Evolutionary conservation across 768 basidiomycete genomes (phyloP), one percentile per base, ranked within the genome.

Genomic region (Pisolithus microcarpus): DNA sequence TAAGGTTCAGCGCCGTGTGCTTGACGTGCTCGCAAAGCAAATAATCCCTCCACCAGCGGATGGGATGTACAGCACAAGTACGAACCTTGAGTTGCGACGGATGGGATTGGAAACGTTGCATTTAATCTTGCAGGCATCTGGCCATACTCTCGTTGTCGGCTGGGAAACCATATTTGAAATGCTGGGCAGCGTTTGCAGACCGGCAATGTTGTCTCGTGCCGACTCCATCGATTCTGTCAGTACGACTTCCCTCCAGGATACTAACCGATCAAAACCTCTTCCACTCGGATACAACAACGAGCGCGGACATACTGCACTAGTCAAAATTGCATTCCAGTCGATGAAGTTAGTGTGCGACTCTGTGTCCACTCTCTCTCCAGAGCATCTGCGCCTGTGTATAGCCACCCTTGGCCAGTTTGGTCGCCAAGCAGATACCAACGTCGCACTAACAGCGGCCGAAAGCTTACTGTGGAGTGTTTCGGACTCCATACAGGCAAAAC

Each of bases 91-190:
- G 59, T 72, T 98, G 37, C 79, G 93, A 23, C 74, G 84, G 21
- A 87, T 93, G 81, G 95, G 92, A 0, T 72, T 94, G 48, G 91
- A 95, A 59, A 90, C 89, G 0, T 68, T 99, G 9, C 89, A 93
- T 56, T 81, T 88, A 57, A 93, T 99, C 48, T 72, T 99, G 9
- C 90, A 97, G 63, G 82, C 84, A 1, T 89, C 91, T 0, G 95
- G 91, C 0, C 92, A 97, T 65, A 92, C 91, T 0, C 75, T 99
- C 1, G 79, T 93, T 7, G 81, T 87, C 13, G 95, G 96, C 0
- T 99, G 95, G 95, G 85, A 87, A 57, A 86, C 76, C 0, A 91
- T 97, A 57, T 97, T 98, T 65, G 80, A 85, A 56, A 93, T 97
- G 79, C 74, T 99, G 6, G 81, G 82, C 38, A 91, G 89, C 52